Evolutionary conservation across 805 yeast species (phyloP).

Genomic region (Myxozyma monticola): DNA sequence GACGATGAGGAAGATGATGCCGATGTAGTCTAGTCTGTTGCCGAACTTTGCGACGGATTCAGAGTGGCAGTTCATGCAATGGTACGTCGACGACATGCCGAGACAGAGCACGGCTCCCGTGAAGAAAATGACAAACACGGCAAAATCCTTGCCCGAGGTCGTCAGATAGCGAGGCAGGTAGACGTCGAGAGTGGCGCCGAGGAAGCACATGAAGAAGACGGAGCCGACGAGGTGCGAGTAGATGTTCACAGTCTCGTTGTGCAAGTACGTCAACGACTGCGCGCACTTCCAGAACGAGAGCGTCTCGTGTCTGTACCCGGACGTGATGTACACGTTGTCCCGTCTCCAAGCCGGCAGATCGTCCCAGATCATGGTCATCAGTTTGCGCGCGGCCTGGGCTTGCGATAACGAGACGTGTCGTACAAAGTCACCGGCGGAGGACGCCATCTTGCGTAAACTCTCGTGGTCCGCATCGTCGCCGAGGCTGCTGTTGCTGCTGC

Average conservation of each 20-base stretch:
- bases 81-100: slow-evolving; percentile 65
- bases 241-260: slow-evolving; percentile 73
- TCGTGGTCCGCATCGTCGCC: no score
- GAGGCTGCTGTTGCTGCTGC: no score
- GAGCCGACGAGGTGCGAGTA: slow-evolving; percentile 57
- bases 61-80: slow-evolving; percentile 68
- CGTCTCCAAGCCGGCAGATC: slow-evolving; percentile 72
- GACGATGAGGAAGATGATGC: slow-evolving; percentile 67
- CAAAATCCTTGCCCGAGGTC: slow-evolving; percentile 46
- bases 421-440: no score
- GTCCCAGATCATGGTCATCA: slow-evolving; percentile 42
- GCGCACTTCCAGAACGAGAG: slow-evolving; percentile 49
- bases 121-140: slow-evolving; percentile 55
- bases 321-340: slow-evolving; percentile 65
- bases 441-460: no score
- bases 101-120: slow-evolving; percentile 61
- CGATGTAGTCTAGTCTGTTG: slow-evolving; percentile 73
- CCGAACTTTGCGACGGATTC: slow-evolving; percentile 54
- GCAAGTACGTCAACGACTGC: slow-evolving; percentile 53
- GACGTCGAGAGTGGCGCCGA: slow-evolving; percentile 19
- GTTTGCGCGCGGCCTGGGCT: no score
- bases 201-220: slow-evolving; percentile 27
- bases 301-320: slow-evolving; percentile 66
- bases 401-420: no score
- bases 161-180: slow-evolving; percentile 34